Evolutionary conservation across 2,329 filamentous ascomycete species (phyloP).

Genomic region (Aspergillus sp.): DNA sequence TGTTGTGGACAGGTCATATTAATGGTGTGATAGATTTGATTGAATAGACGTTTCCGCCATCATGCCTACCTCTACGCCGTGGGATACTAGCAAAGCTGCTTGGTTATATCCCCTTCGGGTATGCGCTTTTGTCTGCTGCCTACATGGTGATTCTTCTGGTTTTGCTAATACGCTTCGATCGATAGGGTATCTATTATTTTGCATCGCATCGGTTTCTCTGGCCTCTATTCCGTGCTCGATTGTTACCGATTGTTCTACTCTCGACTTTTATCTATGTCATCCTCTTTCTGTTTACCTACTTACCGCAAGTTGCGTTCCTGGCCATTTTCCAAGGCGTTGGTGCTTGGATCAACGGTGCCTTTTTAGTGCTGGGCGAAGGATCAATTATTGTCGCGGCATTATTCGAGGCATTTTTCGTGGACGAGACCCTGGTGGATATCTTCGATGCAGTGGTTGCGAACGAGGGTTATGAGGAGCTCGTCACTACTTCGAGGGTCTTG

Average conservation of each 20-base stretch:
- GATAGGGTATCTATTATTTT: slow-evolving; percentile 76
- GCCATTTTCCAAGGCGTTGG: slow-evolving; percentile 80
- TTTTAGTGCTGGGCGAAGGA: slow-evolving; percentile 71
- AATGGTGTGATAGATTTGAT: too few relatives aligned
- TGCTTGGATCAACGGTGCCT: slow-evolving; percentile 85
- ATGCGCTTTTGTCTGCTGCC: slow-evolving; percentile 12
- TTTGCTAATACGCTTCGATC: neutral
- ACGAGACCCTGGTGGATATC: slow-evolving; percentile 71
- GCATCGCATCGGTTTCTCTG: slow-evolving; percentile 71
- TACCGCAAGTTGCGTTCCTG: slow-evolving; percentile 85
- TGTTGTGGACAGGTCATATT: neutral
- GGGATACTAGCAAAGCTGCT: slow-evolving; percentile 29
- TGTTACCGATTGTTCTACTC: slow-evolving; percentile 76
- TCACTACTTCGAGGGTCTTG: slow-evolving; percentile 62
- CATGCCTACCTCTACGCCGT: slow-evolving; percentile 8
- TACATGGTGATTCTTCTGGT: slow-evolving; percentile 1
- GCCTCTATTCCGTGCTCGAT: slow-evolving; percentile 70
- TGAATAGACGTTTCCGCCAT: neutral
- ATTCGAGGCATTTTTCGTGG: slow-evolving; percentile 78
- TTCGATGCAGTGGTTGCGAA: slow-evolving; percentile 84
- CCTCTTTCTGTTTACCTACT: slow-evolving; percentile 81
- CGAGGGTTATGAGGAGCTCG: slow-evolving; percentile 63
- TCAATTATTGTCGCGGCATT: slow-evolving; percentile 59
- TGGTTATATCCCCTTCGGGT: slow-evolving; percentile 48
- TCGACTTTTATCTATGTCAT: slow-evolving; percentile 79